Percentiles rank a stretch among this genome's conserved stretches.
Evolutionary conservation across 2,329 filamentous ascomycete species (phyloP).

Genomic region (Balansia obtecta): DNA sequence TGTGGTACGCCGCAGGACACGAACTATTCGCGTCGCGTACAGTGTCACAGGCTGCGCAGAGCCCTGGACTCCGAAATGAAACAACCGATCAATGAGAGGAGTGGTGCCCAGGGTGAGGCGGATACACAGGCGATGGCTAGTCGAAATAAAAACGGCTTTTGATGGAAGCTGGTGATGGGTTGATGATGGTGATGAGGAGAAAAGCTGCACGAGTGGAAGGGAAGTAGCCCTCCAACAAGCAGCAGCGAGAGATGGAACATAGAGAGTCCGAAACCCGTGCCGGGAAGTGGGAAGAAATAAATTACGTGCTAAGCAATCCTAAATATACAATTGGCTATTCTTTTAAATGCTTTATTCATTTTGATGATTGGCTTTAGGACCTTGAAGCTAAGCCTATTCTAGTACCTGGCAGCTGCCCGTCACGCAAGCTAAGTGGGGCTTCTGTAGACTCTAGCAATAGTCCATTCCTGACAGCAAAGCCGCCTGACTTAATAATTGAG

Average conservation of each 20-base stretch:
- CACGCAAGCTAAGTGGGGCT: not conserved
- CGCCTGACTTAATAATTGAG: too few relatives aligned
- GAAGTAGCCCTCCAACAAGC: not conserved
- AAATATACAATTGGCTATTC: too few relatives aligned
- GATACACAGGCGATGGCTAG: not conserved
- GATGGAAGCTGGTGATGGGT: constrained; percentile 2
- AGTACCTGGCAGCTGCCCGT: too few relatives aligned
- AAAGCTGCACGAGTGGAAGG: not conserved
- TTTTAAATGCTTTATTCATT: too few relatives aligned
- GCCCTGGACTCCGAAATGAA: not conserved
- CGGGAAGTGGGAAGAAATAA: too few relatives aligned
- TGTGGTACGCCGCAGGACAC: not conserved
- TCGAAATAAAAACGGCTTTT: not conserved
- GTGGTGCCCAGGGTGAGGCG: not conserved
- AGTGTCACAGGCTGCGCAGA: not conserved
- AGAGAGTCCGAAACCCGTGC: not conserved
- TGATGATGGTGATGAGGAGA: constrained; percentile 2
- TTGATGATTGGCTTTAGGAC: too few relatives aligned
- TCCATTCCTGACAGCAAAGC: too few relatives aligned
- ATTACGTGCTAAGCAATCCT: too few relatives aligned
- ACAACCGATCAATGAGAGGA: not conserved
- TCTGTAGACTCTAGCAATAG: not conserved
- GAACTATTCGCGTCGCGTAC: not conserved
- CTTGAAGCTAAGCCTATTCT: too few relatives aligned
- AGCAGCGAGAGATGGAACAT: not conserved